Evolutionary conservation across 306 rosid species (phyloP).

Genomic region (Arachis stenosperma): DNA sequence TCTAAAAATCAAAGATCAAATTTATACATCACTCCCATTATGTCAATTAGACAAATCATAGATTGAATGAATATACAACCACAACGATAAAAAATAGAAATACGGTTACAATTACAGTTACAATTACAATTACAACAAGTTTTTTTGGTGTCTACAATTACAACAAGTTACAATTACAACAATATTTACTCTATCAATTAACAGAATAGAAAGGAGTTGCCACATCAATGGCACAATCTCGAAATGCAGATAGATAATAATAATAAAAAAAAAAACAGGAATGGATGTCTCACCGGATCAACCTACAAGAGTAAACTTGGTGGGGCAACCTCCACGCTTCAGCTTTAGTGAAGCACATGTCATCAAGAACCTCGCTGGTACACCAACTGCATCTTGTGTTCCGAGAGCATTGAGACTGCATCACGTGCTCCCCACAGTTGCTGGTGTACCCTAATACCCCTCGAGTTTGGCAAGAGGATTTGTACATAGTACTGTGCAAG

Average conservation of each 20-base stretch:
- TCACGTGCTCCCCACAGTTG: slow-evolving; percentile 56
- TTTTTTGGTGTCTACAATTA: no score
- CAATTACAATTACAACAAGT: no score
- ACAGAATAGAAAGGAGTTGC: not conserved
- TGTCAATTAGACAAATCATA: slow-evolving; percentile 9
- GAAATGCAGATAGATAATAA: slow-evolving; percentile 20
- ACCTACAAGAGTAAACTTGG: slow-evolving; percentile 76
- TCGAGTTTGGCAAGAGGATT: slow-evolving; percentile 40
- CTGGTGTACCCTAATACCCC: slow-evolving; percentile 42
- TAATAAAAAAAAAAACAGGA: slow-evolving; percentile 12
- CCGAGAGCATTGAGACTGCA: slow-evolving; percentile 61
- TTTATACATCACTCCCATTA: not conserved
- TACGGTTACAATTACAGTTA: not conserved
- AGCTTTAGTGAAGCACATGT: slow-evolving; percentile 68
- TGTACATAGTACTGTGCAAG: slow-evolving; percentile 25
- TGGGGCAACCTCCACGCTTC: slow-evolving; percentile 82
- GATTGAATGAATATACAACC: slow-evolving; percentile 17
- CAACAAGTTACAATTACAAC: no score
- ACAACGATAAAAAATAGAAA: not conserved
- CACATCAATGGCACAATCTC: not conserved
- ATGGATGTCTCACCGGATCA: slow-evolving; percentile 48
- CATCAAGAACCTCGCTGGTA: slow-evolving; percentile 69
- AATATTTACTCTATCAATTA: not conserved
- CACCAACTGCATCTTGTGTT: slow-evolving; percentile 84
- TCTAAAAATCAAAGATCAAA: not conserved